Evolutionary conservation across 2,329 filamentous ascomycete genomes (phyloP).

Genomic region (Phaeosphaeria sp.): DNA sequence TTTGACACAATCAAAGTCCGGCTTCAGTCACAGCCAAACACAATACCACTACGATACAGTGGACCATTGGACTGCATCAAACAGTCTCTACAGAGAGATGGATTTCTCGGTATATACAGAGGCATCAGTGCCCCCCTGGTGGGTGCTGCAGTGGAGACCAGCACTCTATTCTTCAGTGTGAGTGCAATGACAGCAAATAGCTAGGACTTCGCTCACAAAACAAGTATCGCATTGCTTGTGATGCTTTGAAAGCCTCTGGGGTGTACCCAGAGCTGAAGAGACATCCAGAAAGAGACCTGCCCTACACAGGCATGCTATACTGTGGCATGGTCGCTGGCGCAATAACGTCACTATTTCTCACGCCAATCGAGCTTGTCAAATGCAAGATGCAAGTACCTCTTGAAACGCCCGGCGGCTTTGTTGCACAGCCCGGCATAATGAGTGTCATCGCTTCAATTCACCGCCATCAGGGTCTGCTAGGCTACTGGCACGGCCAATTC

Average conservation of each 20-base stretch:
- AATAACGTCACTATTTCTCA: conserved; percentile 88
- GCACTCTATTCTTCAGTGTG: conserved; percentile 86
- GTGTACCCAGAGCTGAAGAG: conserved; percentile 57
- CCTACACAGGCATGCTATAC: conserved; percentile 75
- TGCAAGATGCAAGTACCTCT: conserved; percentile 92
- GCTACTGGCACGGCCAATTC: conserved; percentile 95
- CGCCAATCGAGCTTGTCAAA: conserved; percentile 95
- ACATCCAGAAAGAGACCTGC: conserved; percentile 62
- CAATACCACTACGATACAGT: conserved; percentile 78
- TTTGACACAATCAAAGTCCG: conserved; percentile 99
- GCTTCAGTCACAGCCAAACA: conserved; percentile 91
- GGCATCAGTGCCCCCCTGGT: conserved; percentile 91
- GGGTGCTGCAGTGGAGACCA: conserved; percentile 90
- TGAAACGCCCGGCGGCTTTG: conserved; percentile 45
- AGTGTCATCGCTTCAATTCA: conserved; percentile 80
- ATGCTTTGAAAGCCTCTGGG: conserved; percentile 66
- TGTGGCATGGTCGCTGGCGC: conserved; percentile 88
- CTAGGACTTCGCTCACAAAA: conserved; percentile 23
- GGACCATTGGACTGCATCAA: conserved; percentile 93
- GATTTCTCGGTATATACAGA: conserved; percentile 82
- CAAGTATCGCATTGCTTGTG: conserved; percentile 58
- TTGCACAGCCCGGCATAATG: conserved; percentile 66
- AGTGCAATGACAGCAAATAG: conserved; percentile 14
- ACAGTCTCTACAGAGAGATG: conserved; percentile 80
- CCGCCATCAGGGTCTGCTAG: conserved; percentile 77